Evolutionary conservation across 768 basidiomycete species (phyloP).

Genomic region (Tulasnella sp.): DNA sequence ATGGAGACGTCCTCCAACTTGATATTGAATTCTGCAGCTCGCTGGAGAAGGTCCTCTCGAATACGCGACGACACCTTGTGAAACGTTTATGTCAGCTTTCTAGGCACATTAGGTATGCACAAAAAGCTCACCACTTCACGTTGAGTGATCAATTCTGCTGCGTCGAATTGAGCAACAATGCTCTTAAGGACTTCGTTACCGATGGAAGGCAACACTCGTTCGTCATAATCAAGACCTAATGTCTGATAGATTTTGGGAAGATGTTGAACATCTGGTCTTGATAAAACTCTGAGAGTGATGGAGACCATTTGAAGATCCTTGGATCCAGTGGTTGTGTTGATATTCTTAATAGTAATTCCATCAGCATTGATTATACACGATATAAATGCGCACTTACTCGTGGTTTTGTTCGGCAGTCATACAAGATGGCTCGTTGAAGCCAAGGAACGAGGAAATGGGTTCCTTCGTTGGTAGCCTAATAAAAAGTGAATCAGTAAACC

Average conservation of each 20-base stretch:
- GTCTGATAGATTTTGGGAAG: conserved; percentile 89
- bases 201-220: conserved; percentile 92
- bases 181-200: conserved; percentile 97
- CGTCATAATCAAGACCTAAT: conserved; percentile 93
- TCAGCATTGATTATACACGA: neutral
- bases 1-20: conserved; percentile 95
- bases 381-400: conserved; percentile 39
- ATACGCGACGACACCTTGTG: conserved; percentile 47
- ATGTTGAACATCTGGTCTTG: conserved; percentile 78
- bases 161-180: conserved; percentile 97
- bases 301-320: conserved; percentile 99
- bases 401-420: conserved; percentile 96
- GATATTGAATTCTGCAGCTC: conserved; percentile 94
- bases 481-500: conserved; percentile 7
- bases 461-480: conserved; percentile 76
- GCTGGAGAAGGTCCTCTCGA: conserved; percentile 77
- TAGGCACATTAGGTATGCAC: neutral
- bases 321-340: conserved; percentile 96
- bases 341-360: conserved; percentile 46
- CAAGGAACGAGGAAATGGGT: conserved; percentile 94
- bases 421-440: conserved; percentile 91
- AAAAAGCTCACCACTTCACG: conserved; percentile 74
- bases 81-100: neutral
- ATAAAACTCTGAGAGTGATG: conserved; percentile 89
- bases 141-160: conserved; percentile 91